Evolutionary conservation across 768 basidiomycete genomes (phyloP).

Genomic region (Artomyces pyxidatus): DNA sequence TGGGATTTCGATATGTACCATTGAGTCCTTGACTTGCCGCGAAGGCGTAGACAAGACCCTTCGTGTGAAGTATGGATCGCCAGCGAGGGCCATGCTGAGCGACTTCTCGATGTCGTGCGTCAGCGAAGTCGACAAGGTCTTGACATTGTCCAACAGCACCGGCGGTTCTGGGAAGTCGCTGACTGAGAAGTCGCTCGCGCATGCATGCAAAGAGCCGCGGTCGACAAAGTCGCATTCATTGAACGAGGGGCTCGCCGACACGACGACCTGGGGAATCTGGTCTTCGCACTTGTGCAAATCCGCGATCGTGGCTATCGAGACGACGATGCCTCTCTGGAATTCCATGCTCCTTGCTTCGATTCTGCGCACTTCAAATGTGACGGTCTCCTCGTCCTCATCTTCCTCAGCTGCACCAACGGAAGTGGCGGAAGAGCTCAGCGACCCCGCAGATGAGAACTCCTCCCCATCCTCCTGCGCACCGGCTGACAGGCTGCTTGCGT

Average conservation of each 20-base stretch:
- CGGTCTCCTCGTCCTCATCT: neutral
- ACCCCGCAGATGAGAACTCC: neutral
- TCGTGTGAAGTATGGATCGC: neutral
- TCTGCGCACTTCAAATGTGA: neutral
- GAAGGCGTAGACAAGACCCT: neutral
- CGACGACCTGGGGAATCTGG: neutral
- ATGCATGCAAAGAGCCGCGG: neutral
- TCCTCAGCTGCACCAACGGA: neutral
- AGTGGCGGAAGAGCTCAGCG: neutral
- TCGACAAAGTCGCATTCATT: neutral
- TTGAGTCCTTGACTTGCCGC: neutral
- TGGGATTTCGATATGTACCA: no score
- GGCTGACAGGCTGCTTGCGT: neutral
- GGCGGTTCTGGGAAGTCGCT: conserved; percentile 1
- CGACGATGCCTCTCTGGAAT: neutral
- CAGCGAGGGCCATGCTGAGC: neutral
- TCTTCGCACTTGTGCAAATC: neutral
- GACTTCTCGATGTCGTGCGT: neutral
- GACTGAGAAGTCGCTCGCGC: neutral
- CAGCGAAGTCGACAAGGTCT: neutral
- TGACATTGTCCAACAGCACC: neutral
- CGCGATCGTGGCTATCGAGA: neutral
- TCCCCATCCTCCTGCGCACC: neutral
- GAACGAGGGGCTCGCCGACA: conserved; percentile 1
- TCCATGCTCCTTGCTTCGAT: conserved; percentile 1